Conservation (phyloP, 2,329 filamentous ascomycete species). For the Diaporthe batatas region DNA sequence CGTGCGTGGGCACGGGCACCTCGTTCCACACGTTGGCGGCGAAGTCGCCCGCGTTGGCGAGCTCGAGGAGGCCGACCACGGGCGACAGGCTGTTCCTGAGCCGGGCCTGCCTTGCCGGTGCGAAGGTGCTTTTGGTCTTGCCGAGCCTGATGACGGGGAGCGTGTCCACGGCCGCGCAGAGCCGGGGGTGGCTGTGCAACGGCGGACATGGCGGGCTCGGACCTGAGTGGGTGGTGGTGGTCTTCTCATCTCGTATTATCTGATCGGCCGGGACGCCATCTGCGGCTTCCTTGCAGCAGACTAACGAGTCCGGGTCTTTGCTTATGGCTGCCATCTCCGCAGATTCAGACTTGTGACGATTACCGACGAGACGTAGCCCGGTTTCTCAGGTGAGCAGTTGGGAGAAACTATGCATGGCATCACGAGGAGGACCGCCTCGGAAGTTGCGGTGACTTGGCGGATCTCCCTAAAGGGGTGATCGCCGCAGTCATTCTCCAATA, state of each 20-base stretch:
- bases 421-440: background rate
- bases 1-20: conserved; percentile 62
- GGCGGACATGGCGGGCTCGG: background rate
- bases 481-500: conserved; percentile 6
- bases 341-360: background rate
- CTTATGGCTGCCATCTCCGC: conserved; percentile 5
- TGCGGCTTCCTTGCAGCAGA: background rate
- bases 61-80: conserved; percentile 63
- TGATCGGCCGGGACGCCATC: background rate
- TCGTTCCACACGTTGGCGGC: conserved; percentile 70
- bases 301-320: background rate
- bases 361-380: background rate
- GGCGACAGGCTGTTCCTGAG: conserved; percentile 42
- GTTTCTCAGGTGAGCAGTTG: background rate
- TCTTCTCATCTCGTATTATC: conserved; percentile 1
- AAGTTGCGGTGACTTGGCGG: conserved; percentile 1
- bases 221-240: background rate
- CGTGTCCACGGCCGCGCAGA: conserved; percentile 15
- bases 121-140: background rate
- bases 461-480: background rate
- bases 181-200: background rate
- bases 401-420: background rate
- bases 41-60: conserved; percentile 68
- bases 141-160: background rate
- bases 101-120: background rate